Evolutionary conservation across 192 early-diverging fungal species (phyloP).

Genomic region (Umbelopsis isabellina): DNA sequence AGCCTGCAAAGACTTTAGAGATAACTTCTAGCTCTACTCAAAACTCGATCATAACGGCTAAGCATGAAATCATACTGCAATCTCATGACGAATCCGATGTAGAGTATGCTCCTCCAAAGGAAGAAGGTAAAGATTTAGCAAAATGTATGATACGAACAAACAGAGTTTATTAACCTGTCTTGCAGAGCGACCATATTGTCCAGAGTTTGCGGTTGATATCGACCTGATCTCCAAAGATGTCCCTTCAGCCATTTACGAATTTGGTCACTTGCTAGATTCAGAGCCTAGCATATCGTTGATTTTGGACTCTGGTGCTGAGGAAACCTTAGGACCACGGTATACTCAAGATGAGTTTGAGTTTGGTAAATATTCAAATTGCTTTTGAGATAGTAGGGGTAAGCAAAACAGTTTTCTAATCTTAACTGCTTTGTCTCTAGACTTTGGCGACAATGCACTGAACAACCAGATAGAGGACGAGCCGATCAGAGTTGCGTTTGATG

Average conservation of each 20-base stretch:
- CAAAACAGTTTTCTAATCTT: neutral
- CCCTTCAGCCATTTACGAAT: neutral
- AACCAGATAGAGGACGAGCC: neutral
- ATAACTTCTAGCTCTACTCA: neutral
- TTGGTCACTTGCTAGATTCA: neutral
- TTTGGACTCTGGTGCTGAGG: neutral
- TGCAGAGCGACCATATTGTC: neutral
- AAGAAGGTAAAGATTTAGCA: constrained; percentile 4
- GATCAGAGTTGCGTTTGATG: neutral
- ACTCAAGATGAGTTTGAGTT: constrained; percentile 7
- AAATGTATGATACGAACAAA: neutral
- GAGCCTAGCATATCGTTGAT: neutral
- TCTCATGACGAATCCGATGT: neutral
- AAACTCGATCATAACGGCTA: neutral
- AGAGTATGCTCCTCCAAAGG: neutral
- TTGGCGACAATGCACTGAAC: neutral
- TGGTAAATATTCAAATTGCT: neutral
- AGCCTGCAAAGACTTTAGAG: neutral
- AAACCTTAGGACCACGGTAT: neutral
- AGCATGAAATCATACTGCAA: neutral
- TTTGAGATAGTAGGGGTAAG: neutral
- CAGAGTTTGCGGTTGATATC: neutral
- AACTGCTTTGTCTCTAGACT: neutral
- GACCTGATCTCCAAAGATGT: neutral
- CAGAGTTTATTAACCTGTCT: neutral